A percentile compares a stretch with the other conserved stretches of the same genome.
phyloP scores from a whole-genome alignment of 371 early-diverging fungal species.

The Lichtheimia ramosa region DNA sequence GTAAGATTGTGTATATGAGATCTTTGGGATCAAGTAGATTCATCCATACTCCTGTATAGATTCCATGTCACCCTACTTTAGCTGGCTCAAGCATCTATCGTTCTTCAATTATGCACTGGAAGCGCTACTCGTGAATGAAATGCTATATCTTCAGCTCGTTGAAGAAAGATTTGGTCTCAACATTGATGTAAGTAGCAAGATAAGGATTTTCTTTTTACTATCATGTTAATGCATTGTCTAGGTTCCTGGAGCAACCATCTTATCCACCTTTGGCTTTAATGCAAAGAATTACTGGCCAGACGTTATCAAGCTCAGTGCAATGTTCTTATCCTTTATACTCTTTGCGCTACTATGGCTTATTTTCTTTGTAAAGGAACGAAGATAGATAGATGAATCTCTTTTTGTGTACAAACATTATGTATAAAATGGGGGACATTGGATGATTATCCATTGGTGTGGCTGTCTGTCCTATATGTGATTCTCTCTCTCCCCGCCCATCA shows the following conservation, averaged over 20 bases:
- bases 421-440: too few species aligned
- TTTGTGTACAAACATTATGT: too few species aligned
- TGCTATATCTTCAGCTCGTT: conserved; percentile 72
- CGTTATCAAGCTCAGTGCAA: conserved; percentile 63
- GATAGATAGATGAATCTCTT: conserved; percentile 35
- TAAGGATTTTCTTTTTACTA: conserved; percentile 1
- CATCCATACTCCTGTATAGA: conserved; percentile 30
- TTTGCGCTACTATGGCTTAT: conserved; percentile 82
- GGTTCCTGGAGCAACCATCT: conserved; percentile 83
- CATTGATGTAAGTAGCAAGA: conserved; percentile 60
- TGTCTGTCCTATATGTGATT: too few species aligned
- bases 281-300: conserved; percentile 85
- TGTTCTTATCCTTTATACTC: conserved; percentile 64
- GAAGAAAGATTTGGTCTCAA: conserved; percentile 81
- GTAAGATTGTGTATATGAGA: conserved; percentile 19
- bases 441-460: too few species aligned
- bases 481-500: too few species aligned
- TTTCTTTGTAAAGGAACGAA: conserved; percentile 79
- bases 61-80: conserved; percentile 73
- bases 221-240: conserved; percentile 18
- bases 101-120: conserved; percentile 92
- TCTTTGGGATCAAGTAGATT: neutral
- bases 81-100: conserved; percentile 79
- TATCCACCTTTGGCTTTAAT: conserved; percentile 91
- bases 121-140: conserved; percentile 85